Evolutionary conservation across 768 basidiomycete species (phyloP).

Genomic region (Auriscalpium vulgare): DNA sequence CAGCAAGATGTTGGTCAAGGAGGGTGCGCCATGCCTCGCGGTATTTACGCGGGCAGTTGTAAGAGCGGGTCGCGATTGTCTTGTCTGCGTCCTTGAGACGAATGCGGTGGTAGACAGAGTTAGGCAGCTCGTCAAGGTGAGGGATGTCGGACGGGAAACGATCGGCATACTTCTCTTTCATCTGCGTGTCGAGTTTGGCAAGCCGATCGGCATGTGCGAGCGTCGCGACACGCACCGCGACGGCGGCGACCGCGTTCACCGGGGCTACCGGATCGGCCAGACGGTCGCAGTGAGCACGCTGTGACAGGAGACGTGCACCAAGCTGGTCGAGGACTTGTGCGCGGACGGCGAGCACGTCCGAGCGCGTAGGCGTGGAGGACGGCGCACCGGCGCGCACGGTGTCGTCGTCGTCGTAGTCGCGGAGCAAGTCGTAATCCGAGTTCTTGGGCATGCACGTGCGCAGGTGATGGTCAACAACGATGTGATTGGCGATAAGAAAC

Average conservation of each 20-base stretch:
- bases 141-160: constrained; percentile 17
- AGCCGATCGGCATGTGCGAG: neutral
- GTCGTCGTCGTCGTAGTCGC: too few species aligned
- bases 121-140: constrained; percentile 11
- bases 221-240: neutral
- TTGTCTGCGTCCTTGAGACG: constrained; percentile 8
- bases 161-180: constrained; percentile 6
- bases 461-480: too few species aligned
- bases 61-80: constrained; percentile 17
- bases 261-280: neutral
- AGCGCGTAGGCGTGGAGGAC: too few species aligned
- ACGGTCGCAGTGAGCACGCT: too few species aligned
- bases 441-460: too few species aligned
- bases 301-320: too few species aligned
- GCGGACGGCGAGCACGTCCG: too few species aligned
- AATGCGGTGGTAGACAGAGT: constrained; percentile 1
- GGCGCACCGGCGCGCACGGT: too few species aligned
- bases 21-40: constrained; percentile 20
- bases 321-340: neutral
- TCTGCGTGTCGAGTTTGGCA: neutral
- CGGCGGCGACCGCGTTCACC: neutral
- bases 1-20: constrained; percentile 20
- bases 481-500: too few species aligned
- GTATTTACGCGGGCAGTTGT: constrained; percentile 28
- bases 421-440: too few species aligned